Base-by-base conservation (phyloP, 148 eudicot genomes). In the Rhododendron henanense region DNA sequence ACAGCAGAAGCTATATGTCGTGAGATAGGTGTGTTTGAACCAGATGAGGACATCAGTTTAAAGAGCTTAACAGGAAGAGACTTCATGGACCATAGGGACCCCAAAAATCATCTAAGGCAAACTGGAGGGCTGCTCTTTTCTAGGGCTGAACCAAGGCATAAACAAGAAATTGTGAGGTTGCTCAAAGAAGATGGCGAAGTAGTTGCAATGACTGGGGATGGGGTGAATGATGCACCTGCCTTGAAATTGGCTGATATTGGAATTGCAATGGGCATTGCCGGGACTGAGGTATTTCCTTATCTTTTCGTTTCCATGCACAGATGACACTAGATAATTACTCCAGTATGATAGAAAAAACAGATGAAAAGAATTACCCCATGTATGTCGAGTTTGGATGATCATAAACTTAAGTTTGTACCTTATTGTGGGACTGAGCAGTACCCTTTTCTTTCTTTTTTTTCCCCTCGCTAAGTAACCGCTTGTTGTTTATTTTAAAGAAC, bases 201-300 rank as follows among this genome's bases (percentile, higher is more conserved):
- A 37, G 93, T 92, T 69, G 93, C 93, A 57, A 92, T 92, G 93
- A 92, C 93, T 21, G 93, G 93, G 23, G 93, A 92, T 89, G 93
- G 93, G 51, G 93, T 92, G 41, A 92, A 92, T 85, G 93, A 92
- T 86, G 93, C 93, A 79, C 93, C 93, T 75, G 93, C 93, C 63
- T 84, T 92, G 35, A 92, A 92, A 84, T 67, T 90, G 47, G 93
- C 93, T 73, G 93, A 91, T 87, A 91, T 91, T 71, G 93, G 93
- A 35, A 88, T 91, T 84, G 93, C 93, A 28, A 91, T 91, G 93
- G 93, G 93, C 61, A 92, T 92, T 85, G 74, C 93, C 39, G 93
- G 93, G 37, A 92, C 93, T 6, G 93, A 92, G 92, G 93, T 92
- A 84, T 71, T 71, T 33, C 47, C 16, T 28, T 4, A 0, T 14